phyloP scores from a whole-genome alignment of 2,329 filamentous ascomycete genomes.

The Colletotrichum chrysophilum region DNA sequence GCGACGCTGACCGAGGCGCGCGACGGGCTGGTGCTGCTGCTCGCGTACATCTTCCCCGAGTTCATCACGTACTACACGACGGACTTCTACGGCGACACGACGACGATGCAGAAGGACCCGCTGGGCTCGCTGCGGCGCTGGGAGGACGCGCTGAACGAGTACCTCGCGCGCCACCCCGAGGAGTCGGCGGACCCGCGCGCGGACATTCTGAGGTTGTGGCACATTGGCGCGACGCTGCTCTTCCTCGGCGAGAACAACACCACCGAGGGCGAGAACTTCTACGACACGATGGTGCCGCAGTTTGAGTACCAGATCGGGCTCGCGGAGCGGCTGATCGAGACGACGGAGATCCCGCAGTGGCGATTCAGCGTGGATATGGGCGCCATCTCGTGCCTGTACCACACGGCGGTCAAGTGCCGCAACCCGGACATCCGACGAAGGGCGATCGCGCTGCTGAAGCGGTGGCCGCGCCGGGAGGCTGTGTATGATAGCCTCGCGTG shows the following conservation, averaged over 20 bases:
- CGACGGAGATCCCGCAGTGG: not conserved
- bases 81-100: not conserved
- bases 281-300: not conserved
- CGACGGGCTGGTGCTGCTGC: not conserved
- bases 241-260: not conserved
- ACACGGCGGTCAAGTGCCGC: constrained; percentile 1
- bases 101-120: not conserved
- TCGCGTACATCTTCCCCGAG: not conserved
- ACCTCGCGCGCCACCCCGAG: not conserved
- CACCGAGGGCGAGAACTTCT: not conserved
- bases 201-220: not conserved
- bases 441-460: not conserved
- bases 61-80: not conserved
- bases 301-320: not conserved
- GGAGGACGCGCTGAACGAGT: not conserved
- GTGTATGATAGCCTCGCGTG: not conserved
- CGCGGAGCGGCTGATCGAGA: not conserved
- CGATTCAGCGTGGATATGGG: not conserved
- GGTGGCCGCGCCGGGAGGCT: not conserved
- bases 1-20: not conserved
- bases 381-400: not conserved
- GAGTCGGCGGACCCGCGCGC: not conserved
- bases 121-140: not conserved
- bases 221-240: not conserved
- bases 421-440: not conserved